phyloP scores from a whole-genome alignment of 768 basidiomycete genomes.

The Panaeolus papilionaceus region DNA sequence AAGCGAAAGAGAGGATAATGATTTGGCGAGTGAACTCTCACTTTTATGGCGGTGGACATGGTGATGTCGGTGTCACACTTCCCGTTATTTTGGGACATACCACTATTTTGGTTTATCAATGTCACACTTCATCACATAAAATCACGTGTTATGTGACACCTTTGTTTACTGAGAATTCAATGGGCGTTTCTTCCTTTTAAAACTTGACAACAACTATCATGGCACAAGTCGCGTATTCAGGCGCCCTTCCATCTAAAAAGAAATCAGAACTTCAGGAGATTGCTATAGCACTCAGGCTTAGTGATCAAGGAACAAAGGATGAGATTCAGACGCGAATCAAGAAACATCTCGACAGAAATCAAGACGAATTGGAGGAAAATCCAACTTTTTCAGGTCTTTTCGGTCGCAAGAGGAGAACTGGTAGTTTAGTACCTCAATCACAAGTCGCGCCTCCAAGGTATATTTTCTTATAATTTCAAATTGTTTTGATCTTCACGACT shows the following conservation, averaged over 20 bases:
- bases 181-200: slow-evolving; percentile 18
- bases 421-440: slow-evolving; percentile 37
- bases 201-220: slow-evolving; percentile 42
- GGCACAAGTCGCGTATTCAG: slow-evolving; percentile 52
- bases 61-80: slow-evolving; percentile 15
- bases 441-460: slow-evolving; percentile 26
- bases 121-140: neutral
- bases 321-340: slow-evolving; percentile 68
- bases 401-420: slow-evolving; percentile 48
- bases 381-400: slow-evolving; percentile 64
- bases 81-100: slow-evolving; percentile 12
- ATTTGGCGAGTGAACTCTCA: slow-evolving; percentile 17
- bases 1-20: slow-evolving; percentile 23
- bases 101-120: slow-evolving; percentile 14
- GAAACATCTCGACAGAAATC: slow-evolving; percentile 63
- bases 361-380: slow-evolving; percentile 59
- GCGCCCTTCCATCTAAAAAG: slow-evolving; percentile 68
- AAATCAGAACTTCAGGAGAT: slow-evolving; percentile 72
- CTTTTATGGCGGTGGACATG: slow-evolving; percentile 8
- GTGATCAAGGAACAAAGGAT: slow-evolving; percentile 65
- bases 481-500: slow-evolving; percentile 10
- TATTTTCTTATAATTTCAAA: neutral
- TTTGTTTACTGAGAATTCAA: slow-evolving; percentile 30
- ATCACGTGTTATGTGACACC: slow-evolving; percentile 38
- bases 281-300: slow-evolving; percentile 57